Evolutionary conservation across 805 yeast genomes (phyloP), one percentile per base, ranked within the genome.

Genomic region (Wilhelminamyces savonicus): DNA sequence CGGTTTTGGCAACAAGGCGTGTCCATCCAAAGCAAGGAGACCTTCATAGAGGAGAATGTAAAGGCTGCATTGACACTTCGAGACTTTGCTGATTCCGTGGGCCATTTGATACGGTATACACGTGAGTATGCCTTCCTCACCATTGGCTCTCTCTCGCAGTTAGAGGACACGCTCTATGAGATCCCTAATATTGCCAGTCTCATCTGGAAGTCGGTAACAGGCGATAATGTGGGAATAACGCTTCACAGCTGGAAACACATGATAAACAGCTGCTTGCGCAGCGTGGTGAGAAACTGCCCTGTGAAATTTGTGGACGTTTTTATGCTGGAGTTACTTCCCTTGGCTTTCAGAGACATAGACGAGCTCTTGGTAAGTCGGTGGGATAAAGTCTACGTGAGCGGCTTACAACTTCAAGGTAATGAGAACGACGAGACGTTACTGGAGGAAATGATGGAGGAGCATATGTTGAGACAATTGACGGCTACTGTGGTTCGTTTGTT

Each of bases 1-100:
- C 69, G 97, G 46, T 92, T 92, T 54, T 92, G 99, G 99, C 97
- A 94, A 50, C 94, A 87, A 37, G 98, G 98, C 12, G 94, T 94
- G 14, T 84, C 96, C 1, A 82, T 84, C 34, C 95, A 92, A 56
- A 78, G 95, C 2, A 82, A 85, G 46, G 97, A 92, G 51, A 87
- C 92, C 20, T 94, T 92, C 43, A 80, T 92, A 39, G 95, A 84
- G 50, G 97, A 92, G 50, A 87, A 79, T 46, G 94, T 85, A 34
- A 86, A 82, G 50, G 97, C 98, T 0, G 85, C 92, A 66, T 82
- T 82, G 40, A 88, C 98, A 0, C 61, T 92, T 34, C 72, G 97
- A 41, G 98, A 92, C 58, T 92, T 92, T 66, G 97, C 98, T 0
- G 97, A 94, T 52, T 82, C 95, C 10, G 94, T 92, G 10, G 99